Evolutionary conservation across 768 basidiomycete species (phyloP).

Genomic region (Auricularia cornea): DNA sequence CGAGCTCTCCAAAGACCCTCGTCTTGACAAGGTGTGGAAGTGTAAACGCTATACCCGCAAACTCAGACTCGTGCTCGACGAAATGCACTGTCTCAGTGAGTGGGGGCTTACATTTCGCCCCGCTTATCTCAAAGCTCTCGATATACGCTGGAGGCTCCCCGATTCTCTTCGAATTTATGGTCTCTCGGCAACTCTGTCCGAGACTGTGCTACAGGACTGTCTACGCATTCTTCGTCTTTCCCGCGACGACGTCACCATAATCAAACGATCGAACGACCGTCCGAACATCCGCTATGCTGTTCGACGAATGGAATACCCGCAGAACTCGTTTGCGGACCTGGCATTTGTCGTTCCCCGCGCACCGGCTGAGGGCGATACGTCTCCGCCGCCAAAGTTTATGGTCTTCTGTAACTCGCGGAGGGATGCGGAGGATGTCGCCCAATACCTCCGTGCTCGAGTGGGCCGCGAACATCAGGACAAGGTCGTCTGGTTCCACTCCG

Average conservation of each 20-base stretch:
- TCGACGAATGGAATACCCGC: slow-evolving; percentile 13
- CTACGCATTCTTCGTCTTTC: slow-evolving; percentile 15
- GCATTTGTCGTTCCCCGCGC: slow-evolving; percentile 14
- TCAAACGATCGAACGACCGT: slow-evolving; percentile 23
- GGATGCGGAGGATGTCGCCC: slow-evolving; percentile 8
- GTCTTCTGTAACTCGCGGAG: slow-evolving; percentile 22
- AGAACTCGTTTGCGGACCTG: slow-evolving; percentile 13
- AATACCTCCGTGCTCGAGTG: slow-evolving; percentile 9
- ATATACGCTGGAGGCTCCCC: slow-evolving; percentile 22
- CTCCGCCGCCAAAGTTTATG: slow-evolving; percentile 13
- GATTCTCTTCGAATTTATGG: slow-evolving; percentile 22
- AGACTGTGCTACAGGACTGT: slow-evolving; percentile 16
- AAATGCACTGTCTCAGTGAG: slow-evolving; percentile 33
- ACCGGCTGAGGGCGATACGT: slow-evolving; percentile 1
- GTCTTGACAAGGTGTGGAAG: slow-evolving; percentile 14
- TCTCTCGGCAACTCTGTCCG: slow-evolving; percentile 28
- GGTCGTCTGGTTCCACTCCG: slow-evolving; percentile 20
- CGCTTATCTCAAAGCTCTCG: slow-evolving; percentile 24
- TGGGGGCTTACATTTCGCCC: slow-evolving; percentile 30
- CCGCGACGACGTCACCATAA: slow-evolving; percentile 6
- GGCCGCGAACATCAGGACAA: slow-evolving; percentile 4
- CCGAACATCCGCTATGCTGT: slow-evolving; percentile 26
- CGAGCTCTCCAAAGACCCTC: slow-evolving; percentile 18
- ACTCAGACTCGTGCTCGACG: slow-evolving; percentile 28
- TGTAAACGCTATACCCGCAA: neutral